Evolutionary conservation across 2,329 filamentous ascomycete genomes (phyloP).

Genomic region (Colletotrichum sp.): DNA sequence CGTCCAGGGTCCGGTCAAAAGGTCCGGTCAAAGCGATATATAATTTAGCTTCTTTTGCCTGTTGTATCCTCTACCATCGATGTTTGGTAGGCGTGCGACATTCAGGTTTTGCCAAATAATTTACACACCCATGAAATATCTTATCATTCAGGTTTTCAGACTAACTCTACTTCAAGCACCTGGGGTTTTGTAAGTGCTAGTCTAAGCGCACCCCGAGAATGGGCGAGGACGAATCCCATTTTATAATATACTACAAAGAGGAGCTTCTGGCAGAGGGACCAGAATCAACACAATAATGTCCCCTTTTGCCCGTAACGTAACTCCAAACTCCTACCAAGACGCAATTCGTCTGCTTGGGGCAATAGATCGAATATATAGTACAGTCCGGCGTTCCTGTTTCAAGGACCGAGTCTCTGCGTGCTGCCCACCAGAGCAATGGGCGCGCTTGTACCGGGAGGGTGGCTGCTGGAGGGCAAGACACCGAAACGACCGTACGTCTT

Average conservation of each 20-base stretch:
- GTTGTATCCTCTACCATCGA: background rate
- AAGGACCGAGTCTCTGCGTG: constrained; percentile 74
- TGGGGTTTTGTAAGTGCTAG: background rate
- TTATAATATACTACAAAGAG: background rate
- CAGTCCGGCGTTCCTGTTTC: constrained; percentile 29
- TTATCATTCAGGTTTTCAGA: background rate
- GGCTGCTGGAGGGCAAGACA: constrained; percentile 70
- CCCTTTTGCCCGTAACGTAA: background rate
- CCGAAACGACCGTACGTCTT: constrained; percentile 95
- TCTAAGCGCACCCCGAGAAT: background rate
- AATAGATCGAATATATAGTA: background rate
- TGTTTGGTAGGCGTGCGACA: background rate
- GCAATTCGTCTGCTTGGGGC: background rate
- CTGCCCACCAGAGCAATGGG: constrained; percentile 67
- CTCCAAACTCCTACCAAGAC: constrained; percentile 13
- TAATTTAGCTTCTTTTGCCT: background rate
- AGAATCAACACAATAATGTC: background rate
- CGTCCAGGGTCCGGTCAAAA: background rate
- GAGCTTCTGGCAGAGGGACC: background rate
- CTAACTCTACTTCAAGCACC: background rate
- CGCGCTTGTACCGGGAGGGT: constrained; percentile 43
- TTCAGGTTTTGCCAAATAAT: background rate
- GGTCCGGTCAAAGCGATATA: background rate
- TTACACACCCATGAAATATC: background rate
- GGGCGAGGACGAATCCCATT: background rate